Evolutionary conservation across 441 rosid species (phyloP).

Genomic region (Croton laevigatus): DNA sequence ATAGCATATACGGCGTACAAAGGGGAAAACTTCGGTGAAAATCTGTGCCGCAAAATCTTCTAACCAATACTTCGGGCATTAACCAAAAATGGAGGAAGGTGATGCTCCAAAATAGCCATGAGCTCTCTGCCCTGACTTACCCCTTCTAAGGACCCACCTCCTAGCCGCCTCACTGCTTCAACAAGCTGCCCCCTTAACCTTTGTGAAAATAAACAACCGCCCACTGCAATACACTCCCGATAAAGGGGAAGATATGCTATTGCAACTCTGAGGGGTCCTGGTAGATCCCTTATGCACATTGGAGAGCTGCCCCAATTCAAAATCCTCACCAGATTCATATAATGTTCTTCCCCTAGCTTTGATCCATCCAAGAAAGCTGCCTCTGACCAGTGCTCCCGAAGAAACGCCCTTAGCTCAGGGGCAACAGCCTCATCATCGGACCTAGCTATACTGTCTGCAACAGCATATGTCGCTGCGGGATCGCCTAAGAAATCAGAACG

Average conservation of each 20-base stretch:
- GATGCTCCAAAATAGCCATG: conserved; percentile 69
- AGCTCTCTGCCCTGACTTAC: conserved; percentile 55
- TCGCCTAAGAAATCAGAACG: conserved; percentile 76
- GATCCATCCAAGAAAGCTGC: conserved; percentile 71
- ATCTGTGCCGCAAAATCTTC: conserved; percentile 21
- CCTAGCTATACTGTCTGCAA: conserved; percentile 76
- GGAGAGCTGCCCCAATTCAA: conserved; percentile 68
- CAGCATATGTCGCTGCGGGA: conserved; percentile 73
- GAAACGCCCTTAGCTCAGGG: conserved; percentile 72
- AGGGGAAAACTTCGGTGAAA: conserved; percentile 26
- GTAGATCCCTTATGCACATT: conserved; percentile 63
- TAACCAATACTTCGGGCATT: conserved; percentile 26
- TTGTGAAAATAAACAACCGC: conserved; percentile 64
- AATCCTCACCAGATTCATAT: conserved; percentile 59
- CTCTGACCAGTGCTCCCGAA: conserved; percentile 71
- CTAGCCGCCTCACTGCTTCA: conserved; percentile 74
- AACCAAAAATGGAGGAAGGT: conserved; percentile 72
- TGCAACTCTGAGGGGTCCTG: conserved; percentile 73
- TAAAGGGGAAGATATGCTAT: conserved; percentile 80
- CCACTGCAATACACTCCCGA: conserved; percentile 66
- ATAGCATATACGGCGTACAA: conserved; percentile 30
- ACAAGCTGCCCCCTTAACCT: conserved; percentile 85
- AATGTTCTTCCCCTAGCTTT: conserved; percentile 65
- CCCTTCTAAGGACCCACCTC: conserved; percentile 54
- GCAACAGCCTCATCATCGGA: conserved; percentile 74